Evolutionary conservation across 2,329 filamentous ascomycete genomes (phyloP).

Genomic region (Emmonsiellopsis sp.): DNA sequence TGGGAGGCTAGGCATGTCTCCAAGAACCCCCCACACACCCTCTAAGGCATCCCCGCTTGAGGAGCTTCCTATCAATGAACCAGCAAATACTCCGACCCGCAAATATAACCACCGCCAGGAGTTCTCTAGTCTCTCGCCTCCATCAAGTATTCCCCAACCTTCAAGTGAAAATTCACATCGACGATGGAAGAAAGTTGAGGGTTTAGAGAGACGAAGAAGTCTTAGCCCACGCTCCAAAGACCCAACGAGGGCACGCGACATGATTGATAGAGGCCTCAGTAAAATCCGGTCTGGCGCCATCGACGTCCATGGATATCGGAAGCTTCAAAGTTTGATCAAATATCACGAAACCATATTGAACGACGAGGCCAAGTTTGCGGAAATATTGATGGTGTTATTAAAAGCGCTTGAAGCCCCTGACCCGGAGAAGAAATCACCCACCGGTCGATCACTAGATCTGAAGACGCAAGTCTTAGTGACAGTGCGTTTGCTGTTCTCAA

Average conservation of each 20-base stretch:
- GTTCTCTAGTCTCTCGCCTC: slow-evolving; percentile 3
- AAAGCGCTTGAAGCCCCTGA: slow-evolving; percentile 26
- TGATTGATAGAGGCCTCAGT: slow-evolving; percentile 29
- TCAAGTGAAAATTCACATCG: slow-evolving; percentile 19
- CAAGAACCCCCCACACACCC: slow-evolving; percentile 15
- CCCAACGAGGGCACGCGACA: slow-evolving; percentile 26
- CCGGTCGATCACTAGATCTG: slow-evolving; percentile 22
- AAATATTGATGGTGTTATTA: slow-evolving; percentile 29
- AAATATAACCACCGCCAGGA: slow-evolving; percentile 17
- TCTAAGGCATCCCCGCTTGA: slow-evolving; percentile 25
- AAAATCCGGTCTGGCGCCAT: slow-evolving; percentile 28
- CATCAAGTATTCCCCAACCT: slow-evolving; percentile 2
- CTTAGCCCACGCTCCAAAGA: slow-evolving; percentile 32
- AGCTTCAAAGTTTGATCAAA: slow-evolving; percentile 33
- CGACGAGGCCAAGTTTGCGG: slow-evolving; percentile 28
- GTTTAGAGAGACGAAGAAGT: slow-evolving; percentile 21
- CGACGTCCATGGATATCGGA: slow-evolving; percentile 35
- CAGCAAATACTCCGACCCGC: slow-evolving; percentile 16
- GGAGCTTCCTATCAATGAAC: slow-evolving; percentile 32
- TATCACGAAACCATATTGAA: slow-evolving; percentile 27
- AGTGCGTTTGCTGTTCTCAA: slow-evolving; percentile 30
- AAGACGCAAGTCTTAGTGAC: slow-evolving; percentile 36
- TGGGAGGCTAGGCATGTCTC: slow-evolving; percentile 11
- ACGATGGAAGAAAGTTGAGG: slow-evolving; percentile 26
- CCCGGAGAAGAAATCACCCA: slow-evolving; percentile 19